Conservation (phyloP, 2,329 filamentous ascomycete species). For the Colletotrichum sp. region DNA sequence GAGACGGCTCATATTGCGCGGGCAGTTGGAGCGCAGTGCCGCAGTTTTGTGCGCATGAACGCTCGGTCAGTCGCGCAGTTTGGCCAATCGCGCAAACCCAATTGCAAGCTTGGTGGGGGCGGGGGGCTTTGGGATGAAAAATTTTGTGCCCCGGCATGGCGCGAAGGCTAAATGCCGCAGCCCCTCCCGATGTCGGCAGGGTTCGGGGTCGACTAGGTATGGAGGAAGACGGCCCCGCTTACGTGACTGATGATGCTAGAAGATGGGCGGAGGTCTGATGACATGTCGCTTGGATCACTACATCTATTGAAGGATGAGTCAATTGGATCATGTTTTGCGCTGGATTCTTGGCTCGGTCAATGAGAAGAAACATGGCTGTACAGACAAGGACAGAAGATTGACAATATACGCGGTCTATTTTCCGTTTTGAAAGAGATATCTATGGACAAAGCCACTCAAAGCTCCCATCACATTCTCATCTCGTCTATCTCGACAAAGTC, state of each 20-base stretch:
- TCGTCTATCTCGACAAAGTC: background rate
- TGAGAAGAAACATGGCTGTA: background rate
- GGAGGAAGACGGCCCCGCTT: background rate
- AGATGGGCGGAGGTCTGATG: background rate
- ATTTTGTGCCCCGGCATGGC: background rate
- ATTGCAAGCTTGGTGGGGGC: background rate
- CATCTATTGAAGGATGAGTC: background rate
- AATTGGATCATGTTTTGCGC: background rate
- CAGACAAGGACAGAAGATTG: background rate
- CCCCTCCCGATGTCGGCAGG: background rate
- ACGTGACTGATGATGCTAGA: background rate
- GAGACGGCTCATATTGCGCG: background rate
- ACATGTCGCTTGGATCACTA: fast-evolving
- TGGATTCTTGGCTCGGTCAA: no score
- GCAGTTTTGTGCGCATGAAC: background rate
- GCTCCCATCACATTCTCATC: background rate
- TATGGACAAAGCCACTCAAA: background rate
- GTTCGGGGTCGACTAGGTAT: background rate
- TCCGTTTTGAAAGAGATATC: background rate
- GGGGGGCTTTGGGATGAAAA: background rate
- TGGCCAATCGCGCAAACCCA: background rate
- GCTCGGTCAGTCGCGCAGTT: background rate
- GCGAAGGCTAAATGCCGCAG: background rate
- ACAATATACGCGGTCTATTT: background rate
- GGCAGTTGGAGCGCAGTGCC: background rate